Evolutionary conservation across 495 filamentous ascomycete species (phyloP), one percentile per base, ranked within the genome.

Genomic region (Hamigera avellanea): DNA sequence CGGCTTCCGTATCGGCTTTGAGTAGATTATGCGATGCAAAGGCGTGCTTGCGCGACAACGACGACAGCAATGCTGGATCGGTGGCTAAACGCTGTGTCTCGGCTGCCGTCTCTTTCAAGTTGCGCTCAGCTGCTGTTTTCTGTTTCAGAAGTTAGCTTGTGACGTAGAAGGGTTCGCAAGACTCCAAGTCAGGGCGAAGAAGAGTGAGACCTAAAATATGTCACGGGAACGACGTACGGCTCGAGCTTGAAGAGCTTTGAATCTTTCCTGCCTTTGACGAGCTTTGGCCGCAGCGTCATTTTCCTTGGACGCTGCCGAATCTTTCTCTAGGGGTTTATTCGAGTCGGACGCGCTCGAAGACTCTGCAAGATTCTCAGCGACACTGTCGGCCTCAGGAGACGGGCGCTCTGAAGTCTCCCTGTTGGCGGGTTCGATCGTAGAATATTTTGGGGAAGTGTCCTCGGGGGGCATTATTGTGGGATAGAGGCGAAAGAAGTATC

Each of bases 11-110:
- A 44, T 94, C 87, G 10, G 88, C 86, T 62, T 93, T 93, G 21
- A 95, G 72, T 4, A 98, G 78, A 42, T 96, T 96, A 57, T 93
- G 85, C 16, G 82, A 81, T 10, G 88, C 88, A 38, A 87, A 76
- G 19, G 83, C 87, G 46, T 81, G 78, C 48, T 85, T 86, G 37
- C 86, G 82, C 35, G 75, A 73, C 17, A 95, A 56, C 0, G 80
- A 70, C 5, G 76, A 75, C 5, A 89, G 67, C 26, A 85, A 68
- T 6, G 68, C 68, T 0, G 86, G 83, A 48, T 95, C 84, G 12
- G 77, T 76, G 2, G 80, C 70, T 16, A 87, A 67, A 14, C 86
- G 82, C 44, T 86, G 81, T 6, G 84, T 80, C 53, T 94, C 86
- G 19, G 78, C 75, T 14, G 78, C 78, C 6, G 86, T 86, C 57